A percentile compares a stretch with the other conserved stretches of the same genome.
These are phyloP conservation scores for Coriolopsis trogii DNA, from an alignment of 1,284 basidiomycete species.

Conservation along the genomic window DNA sequence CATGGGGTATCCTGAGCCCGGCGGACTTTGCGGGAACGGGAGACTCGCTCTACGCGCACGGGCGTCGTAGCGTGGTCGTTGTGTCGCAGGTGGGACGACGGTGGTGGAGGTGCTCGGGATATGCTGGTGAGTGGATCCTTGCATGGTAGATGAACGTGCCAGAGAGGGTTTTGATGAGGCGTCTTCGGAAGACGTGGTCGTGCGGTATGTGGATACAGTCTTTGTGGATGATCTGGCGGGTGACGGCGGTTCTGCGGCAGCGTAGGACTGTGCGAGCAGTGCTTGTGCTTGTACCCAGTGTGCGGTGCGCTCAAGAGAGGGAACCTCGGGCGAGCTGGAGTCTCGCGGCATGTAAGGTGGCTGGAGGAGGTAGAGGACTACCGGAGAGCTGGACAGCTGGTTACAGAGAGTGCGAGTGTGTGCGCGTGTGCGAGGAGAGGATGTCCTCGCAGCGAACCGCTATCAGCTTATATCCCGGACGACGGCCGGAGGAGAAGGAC, in stretches of 20 bases:
- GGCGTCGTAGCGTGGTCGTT: conserved; percentile 8
- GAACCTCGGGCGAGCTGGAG: conserved; percentile 15
- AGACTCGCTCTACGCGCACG: conserved; percentile 13
- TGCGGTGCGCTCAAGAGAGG: conserved; percentile 23
- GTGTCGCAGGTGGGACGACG: too few species aligned
- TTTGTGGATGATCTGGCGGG: conserved; percentile 18
- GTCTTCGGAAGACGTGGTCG: conserved; percentile 25
- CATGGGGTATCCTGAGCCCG: conserved; percentile 30
- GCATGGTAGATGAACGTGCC: conserved; percentile 8
- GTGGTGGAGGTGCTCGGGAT: conserved; percentile 5
- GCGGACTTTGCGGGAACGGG: conserved; percentile 33
- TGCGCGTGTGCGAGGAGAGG: neutral
- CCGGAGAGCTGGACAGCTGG: neutral
- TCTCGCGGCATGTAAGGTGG: conserved; percentile 16
- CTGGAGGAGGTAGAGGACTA: conserved; percentile 3
- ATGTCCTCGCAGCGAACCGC: conserved; percentile 8
- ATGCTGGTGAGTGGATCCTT: conserved; percentile 5
- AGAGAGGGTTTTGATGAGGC: conserved; percentile 13
- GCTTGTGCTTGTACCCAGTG: conserved; percentile 27
- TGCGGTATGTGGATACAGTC: conserved; percentile 23
- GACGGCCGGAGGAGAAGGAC: too few species aligned
- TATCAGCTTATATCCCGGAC: conserved; percentile 7
- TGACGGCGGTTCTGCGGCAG: conserved; percentile 14
- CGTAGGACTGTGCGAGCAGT: conserved; percentile 13
- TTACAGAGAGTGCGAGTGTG: conserved; percentile 2